Evolutionary conservation across 345 rosid species (phyloP).

Genomic region (Sisymbrium irio): DNA sequence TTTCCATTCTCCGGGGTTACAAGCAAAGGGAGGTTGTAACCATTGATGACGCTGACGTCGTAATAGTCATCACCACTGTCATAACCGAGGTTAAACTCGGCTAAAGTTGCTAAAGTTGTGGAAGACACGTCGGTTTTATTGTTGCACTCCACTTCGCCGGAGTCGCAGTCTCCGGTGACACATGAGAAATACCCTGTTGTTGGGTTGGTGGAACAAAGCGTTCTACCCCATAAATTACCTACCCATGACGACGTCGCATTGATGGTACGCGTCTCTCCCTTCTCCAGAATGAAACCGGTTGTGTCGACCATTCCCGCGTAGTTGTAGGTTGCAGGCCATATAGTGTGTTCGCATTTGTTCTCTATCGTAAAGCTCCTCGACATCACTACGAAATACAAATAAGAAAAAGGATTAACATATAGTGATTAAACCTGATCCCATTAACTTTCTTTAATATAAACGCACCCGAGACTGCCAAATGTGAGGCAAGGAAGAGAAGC

Average conservation of each 20-base stretch:
- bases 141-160: constrained; percentile 46
- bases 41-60: constrained; percentile 42
- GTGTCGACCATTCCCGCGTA: constrained; percentile 38
- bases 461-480: constrained; percentile 11
- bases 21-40: constrained; percentile 35
- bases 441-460: neutral
- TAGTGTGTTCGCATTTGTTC: constrained; percentile 49
- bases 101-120: constrained; percentile 49
- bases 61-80: constrained; percentile 41
- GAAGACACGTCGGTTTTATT: constrained; percentile 42
- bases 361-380: constrained; percentile 39
- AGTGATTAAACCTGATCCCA: neutral
- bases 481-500: neutral
- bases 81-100: constrained; percentile 46
- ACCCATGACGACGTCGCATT: constrained; percentile 40
- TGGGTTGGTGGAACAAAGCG: constrained; percentile 33
- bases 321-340: constrained; percentile 55
- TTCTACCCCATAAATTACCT: constrained; percentile 59
- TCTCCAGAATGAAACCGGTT: constrained; percentile 48
- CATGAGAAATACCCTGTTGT: neutral
- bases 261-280: constrained; percentile 25
- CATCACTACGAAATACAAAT: neutral
- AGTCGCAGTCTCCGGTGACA: constrained; percentile 45
- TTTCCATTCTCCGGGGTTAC: constrained; percentile 5
- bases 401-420: neutral